Evolutionary conservation across 2,329 filamentous ascomycete species (phyloP), one percentile per base, ranked within the genome.

Genomic region (Alternaria novae-zelandiae): DNA sequence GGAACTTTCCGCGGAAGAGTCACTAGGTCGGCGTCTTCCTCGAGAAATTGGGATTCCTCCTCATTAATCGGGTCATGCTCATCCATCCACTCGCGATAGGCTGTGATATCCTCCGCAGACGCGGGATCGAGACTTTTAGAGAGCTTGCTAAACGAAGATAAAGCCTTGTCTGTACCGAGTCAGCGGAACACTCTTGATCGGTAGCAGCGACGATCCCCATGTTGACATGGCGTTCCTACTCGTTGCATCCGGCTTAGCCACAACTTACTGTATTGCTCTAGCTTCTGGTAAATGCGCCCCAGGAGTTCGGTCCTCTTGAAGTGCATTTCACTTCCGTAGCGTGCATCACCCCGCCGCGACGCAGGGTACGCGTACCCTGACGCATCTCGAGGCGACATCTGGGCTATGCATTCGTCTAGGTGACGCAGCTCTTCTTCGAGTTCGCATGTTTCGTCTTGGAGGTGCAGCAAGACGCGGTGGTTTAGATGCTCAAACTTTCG

Each of bases 361-460:
- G 89, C 88, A 4, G 86, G 90, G 62, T 75, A 73, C 12, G 70
- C 56, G 36, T 73, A 72, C n/a, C 74, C 70, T 55, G 72, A 65
- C 26, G 72, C 67, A 47, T 70, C 69, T 54, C 68, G 69, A 41
- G 69, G 71, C n/a, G 74, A 74, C 26, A 71, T 70, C 65, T 83
- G 82, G 13, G 82, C 81, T 72, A 87, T 84, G 45, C 83, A 82
- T 65, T 87, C 85, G 59, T 97, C 94, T 1, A 96, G 80, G 0
- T 84, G 83, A 17, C 88, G 86, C 1, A 97, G 85, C 61, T 94
- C 89, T 72, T 93, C 90, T 79, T 97, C 94, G 41, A 97, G 83
- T 71, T 95, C 91, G 28, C 86, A 85, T 17, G 97, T 87, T 77
- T 97, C 93, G 74, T 97, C 93, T 78, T 97, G 94, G 15, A 97